Base-by-base conservation (phyloP, 371 early-diverging fungal genomes). In the Massospora cicadina region DNA sequence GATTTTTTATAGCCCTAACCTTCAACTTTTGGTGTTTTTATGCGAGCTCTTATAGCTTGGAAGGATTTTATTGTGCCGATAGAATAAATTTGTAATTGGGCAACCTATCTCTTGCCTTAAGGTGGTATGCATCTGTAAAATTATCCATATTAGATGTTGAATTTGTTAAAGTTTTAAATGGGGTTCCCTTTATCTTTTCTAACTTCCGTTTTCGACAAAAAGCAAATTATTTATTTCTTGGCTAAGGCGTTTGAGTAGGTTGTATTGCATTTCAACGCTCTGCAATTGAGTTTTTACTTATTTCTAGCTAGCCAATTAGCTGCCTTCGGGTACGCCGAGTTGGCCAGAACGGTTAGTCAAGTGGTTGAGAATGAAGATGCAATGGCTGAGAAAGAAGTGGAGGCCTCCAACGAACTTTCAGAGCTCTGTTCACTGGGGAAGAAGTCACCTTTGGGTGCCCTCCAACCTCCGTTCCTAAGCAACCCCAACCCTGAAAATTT, bases 321-420 rank as follows among this genome's bases (percentile, higher is more conserved):
- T 55, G 80, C 79, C 2, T 82, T 80, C 70, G 84, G 84, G 27
- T 81, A 78, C 64, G 76, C 78, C 3, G 71, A 80, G 54, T 73
- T 82, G 7, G 84, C 84, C 3, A 76, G 76, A 67, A 72, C 74
- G 60, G 80, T 84, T 7, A 79, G 79, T 57, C 79, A 80, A 67
- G 77, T 80, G 65, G 80, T 81, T 29, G 79, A 81, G 33, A 60
- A 71, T 0, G 70, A 65, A 2, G 71, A 77, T 53, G 71, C 3
- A 27, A 33, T 17, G 13, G 29, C 17, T 12, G 58, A 57, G 3
- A 23, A 57, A 57, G 28, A 57, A 57, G 26, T 81, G 72, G 71
- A 75, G 54, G 80, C 82, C 12, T 79, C 79, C 64, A 64, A 76
- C 3, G 74, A 68, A 66, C 72, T 84, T 33, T 68, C 76, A 13